Evolutionary conservation across 1,139 yeast genomes (phyloP).

Genomic region (Blastobotrys arbuscula): DNA sequence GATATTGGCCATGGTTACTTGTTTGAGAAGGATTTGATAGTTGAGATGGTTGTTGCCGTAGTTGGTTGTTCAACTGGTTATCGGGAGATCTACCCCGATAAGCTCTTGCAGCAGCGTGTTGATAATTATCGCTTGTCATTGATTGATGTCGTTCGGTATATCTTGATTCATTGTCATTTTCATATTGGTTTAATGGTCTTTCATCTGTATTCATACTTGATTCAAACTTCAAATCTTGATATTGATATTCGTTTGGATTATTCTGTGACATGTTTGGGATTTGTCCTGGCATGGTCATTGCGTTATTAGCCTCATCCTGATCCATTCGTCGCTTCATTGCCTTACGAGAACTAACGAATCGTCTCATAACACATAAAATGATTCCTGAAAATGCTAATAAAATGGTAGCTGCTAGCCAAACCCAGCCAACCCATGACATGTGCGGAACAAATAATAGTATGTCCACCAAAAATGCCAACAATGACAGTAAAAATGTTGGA

Average conservation of each 20-base stretch:
- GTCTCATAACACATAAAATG: constrained; percentile 45
- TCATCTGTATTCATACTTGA: not conserved
- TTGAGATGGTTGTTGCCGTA: not conserved
- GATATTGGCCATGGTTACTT: not conserved
- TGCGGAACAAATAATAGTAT: constrained; percentile 48
- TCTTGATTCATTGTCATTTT: not conserved
- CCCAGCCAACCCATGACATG: constrained; percentile 53
- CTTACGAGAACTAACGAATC: constrained; percentile 46
- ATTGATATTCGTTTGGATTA: not conserved
- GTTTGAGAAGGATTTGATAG: not conserved
- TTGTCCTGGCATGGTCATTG: not conserved
- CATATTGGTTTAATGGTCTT: not conserved
- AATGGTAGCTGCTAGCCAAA: constrained; percentile 42
- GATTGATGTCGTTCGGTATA: not conserved
- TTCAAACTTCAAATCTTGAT: not conserved
- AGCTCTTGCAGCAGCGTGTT: constrained; percentile 14
- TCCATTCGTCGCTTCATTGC: constrained; percentile 33
- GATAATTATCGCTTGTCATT: constrained; percentile 11
- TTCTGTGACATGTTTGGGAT: not conserved
- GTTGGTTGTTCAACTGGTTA: not conserved
- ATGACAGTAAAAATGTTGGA: constrained; percentile 44
- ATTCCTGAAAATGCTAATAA: constrained; percentile 40
- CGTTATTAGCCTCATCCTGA: constrained; percentile 8
- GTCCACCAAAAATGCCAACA: constrained; percentile 51
- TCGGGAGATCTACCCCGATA: constrained; percentile 8